phyloP scores from a whole-genome alignment of 169 alveolate species.

The Eimeria tenella region DNA sequence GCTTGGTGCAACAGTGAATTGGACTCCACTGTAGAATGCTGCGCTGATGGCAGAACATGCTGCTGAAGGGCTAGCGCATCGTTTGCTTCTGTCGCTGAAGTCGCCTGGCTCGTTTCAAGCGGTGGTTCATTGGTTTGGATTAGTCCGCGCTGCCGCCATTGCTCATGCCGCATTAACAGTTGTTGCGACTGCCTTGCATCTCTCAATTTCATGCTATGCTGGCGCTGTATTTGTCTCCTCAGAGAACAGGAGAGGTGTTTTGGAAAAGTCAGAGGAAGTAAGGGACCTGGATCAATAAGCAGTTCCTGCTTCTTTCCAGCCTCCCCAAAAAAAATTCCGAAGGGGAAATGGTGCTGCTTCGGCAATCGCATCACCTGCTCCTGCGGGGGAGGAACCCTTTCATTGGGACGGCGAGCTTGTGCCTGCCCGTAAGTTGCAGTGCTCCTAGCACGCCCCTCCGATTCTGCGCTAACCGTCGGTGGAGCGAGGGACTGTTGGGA shows the following conservation, averaged over 20 bases:
- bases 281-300: conserved; percentile 44
- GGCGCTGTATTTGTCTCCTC: conserved; percentile 13
- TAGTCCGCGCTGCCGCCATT: not conserved
- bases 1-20: not conserved
- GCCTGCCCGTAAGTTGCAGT: not conserved
- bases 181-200: conserved; percentile 19
- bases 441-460: not conserved
- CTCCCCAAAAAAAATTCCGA: conserved; percentile 27
- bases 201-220: conserved; percentile 13
- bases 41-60: not conserved
- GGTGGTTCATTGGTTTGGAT: not conserved
- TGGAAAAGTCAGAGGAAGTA: conserved; percentile 15
- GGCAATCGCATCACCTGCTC: not conserved
- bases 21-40: not conserved
- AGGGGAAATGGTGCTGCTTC: conserved; percentile 29
- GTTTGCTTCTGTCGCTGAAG: not conserved
- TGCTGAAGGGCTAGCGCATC: not conserved
- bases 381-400: not conserved
- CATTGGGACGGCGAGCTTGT: not conserved
- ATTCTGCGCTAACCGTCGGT: not conserved
- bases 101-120: not conserved
- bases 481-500: not conserved
- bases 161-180: not conserved
- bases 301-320: conserved; percentile 6
- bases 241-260: conserved; percentile 15